Percentiles rank a stretch among this genome's conserved stretches.
Evolutionary conservation across 2,329 filamentous ascomycete genomes (phyloP).

Genomic region (Fusarium lateritium): DNA sequence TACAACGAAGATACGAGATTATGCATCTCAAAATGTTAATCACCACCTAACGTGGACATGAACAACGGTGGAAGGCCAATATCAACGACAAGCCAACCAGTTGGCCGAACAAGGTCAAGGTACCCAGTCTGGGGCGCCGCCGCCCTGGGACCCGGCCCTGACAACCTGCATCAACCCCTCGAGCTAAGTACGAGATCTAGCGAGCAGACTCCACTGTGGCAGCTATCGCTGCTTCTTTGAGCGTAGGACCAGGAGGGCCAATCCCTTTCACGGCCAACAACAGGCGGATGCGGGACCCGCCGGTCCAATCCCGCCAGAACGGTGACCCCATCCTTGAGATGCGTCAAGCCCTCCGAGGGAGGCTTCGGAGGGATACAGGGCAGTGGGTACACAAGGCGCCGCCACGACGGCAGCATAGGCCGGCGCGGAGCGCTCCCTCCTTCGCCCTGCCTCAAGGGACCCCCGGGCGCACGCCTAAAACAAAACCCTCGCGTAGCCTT

Average conservation of each 20-base stretch:
- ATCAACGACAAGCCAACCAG: constrained; percentile 27
- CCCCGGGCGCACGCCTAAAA: constrained; percentile 43
- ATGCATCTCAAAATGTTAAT: constrained; percentile 14
- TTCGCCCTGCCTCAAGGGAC: constrained; percentile 19
- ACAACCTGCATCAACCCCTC: constrained; percentile 47
- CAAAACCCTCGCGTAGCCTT: constrained; percentile 49
- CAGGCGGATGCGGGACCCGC: constrained; percentile 34
- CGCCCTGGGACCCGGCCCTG: constrained; percentile 45
- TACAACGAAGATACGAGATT: constrained; percentile 18
- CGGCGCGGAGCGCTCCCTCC: constrained; percentile 44
- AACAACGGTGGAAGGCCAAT: constrained; percentile 28
- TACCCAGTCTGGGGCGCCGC: constrained; percentile 28
- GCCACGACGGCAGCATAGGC: constrained; percentile 50
- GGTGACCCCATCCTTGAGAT: constrained; percentile 38
- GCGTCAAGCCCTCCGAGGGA: constrained; percentile 40
- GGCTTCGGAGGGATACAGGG: constrained; percentile 42
- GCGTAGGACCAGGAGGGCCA: constrained; percentile 30
- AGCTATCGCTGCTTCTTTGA: constrained; percentile 41
- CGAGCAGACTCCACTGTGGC: constrained; percentile 31
- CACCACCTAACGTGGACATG: constrained; percentile 26
- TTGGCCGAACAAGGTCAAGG: constrained; percentile 29
- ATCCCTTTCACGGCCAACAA: constrained; percentile 37
- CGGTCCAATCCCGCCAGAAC: constrained; percentile 35
- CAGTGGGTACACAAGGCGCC: constrained; percentile 47
- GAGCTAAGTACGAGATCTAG: constrained; percentile 44